These are phyloP conservation scores for Scutellaria baicalensis DNA, from an alignment of 257 asterid species.

Conservation along the genomic window DNA sequence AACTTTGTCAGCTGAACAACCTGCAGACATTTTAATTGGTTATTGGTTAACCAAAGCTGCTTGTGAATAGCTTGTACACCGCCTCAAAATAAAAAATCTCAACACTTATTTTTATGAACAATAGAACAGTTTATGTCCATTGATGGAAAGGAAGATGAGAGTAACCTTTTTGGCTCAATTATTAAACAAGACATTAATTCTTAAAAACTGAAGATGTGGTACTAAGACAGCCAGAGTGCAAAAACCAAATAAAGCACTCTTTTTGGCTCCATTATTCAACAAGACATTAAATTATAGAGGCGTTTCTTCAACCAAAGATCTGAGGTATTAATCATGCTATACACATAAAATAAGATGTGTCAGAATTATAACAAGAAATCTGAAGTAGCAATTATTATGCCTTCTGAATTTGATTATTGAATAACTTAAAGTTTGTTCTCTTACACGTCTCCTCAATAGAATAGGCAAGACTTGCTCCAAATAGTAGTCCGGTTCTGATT, in stretches of 20 bases:
- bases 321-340: neutral
- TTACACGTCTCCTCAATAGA: conserved; percentile 86
- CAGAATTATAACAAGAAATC: neutral
- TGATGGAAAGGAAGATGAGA: conserved; percentile 3
- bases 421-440: conserved; percentile 19
- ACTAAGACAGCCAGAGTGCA: neutral
- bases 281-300: neutral
- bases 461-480: conserved; percentile 93
- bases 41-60: conserved; percentile 11
- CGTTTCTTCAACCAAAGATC: neutral
- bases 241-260: neutral
- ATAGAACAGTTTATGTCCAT: neutral
- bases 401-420: neutral
- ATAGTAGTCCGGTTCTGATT: conserved; percentile 94
- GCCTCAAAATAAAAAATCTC: neutral
- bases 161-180: neutral
- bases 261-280: conserved; percentile 6
- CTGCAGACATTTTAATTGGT: conserved; percentile 38
- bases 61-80: neutral
- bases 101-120: too few relatives aligned
- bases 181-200: too few relatives aligned
- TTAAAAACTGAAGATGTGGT: neutral
- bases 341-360: neutral
- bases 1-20: conserved; percentile 98
- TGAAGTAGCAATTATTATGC: neutral